Base-by-base conservation (phyloP, 768 basidiomycete species). In the Tubosaeta sp. region DNA sequence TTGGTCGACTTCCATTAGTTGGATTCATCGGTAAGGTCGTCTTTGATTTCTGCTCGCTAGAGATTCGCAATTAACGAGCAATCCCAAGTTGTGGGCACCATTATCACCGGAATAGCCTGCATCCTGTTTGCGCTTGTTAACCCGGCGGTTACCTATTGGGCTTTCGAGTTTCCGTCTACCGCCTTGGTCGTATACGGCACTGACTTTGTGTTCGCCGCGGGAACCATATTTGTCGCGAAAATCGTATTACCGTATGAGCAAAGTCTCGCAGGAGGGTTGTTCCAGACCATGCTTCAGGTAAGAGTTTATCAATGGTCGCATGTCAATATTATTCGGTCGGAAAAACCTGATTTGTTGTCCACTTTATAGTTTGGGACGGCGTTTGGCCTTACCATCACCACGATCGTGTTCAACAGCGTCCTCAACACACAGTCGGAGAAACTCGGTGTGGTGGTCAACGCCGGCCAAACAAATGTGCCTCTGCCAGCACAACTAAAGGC, bases 201-300 rank as follows among this genome's bases (percentile, higher is more conserved):
- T 1, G 90, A 91, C 60, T 87, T 91, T 54, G 81, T 87, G 2
- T 90, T 82, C 59, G 71, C 89, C 0, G 70, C 81, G 0, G 90
- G 89, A 3, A 86, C 85, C 6, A 69, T 91, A 14, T 91, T 86
- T 58, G 78, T 89, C 38, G 84, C 87, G 3, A 85, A 83, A 59
- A 74, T 85, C 10, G 76, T 81, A 2, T 64, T 76, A 1, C 81
- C 81, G 3, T 75, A 85, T 48, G 89, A 91, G 58, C 89, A 91
- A 66, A 84, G 82, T 65, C 72, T 90, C 4, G 81, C 83, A 6
- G 88, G 86, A 3, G 89, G 81, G 11, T 52, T 90, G 18, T 90
- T 90, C 66, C 85, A 87, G 61, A 89, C 89, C 1, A 82, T 91
- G 78, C 84, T 79, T 6, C 84, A 86, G 72, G 84, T 82, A 51